A percentile compares a stretch with the other conserved stretches of the same genome.
phyloP scores from a whole-genome alignment of 106 monocot genomes.

The Narthecium ossifragum region DNA sequence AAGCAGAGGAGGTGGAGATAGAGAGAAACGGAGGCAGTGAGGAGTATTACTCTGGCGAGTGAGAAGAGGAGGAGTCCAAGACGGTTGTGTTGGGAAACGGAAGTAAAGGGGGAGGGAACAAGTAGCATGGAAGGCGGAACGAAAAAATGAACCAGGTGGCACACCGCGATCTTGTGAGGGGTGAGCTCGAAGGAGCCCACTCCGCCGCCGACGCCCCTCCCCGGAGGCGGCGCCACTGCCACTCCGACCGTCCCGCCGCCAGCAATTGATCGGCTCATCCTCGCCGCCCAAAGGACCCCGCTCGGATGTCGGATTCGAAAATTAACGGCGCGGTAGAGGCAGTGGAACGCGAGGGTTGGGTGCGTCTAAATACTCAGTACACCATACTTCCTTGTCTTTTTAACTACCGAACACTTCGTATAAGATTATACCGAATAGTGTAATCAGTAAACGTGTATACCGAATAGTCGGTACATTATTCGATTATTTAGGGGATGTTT shows the following conservation, averaged over 20 bases:
- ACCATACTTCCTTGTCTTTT: too few species aligned
- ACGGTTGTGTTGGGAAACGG: slow-evolving; percentile 69
- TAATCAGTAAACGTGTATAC: too few species aligned
- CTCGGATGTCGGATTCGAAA: too few species aligned
- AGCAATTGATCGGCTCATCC: not conserved
- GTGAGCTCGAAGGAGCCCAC: slow-evolving; percentile 43
- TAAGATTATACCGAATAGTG: too few species aligned
- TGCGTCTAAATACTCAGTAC: too few species aligned
- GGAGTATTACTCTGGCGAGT: slow-evolving; percentile 45
- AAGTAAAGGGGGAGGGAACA: slow-evolving; percentile 57
- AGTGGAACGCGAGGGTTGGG: too few species aligned
- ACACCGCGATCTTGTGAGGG: slow-evolving; percentile 89
- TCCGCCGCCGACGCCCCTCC: slow-evolving; percentile 17
- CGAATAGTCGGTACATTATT: too few species aligned
- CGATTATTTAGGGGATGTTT: too few species aligned
- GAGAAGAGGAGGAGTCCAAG: slow-evolving; percentile 95
- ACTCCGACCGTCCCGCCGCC: not conserved
- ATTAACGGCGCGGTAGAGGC: too few species aligned
- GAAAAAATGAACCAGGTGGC: slow-evolving; percentile 86
- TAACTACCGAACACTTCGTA: too few species aligned
- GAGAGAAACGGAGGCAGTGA: not conserved
- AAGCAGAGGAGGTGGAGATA: too few species aligned
- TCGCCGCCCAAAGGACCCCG: not conserved
- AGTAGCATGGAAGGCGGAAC: slow-evolving; percentile 56
- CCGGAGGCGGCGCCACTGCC: not conserved